phyloP scores from a whole-genome alignment of 129 eudicot species.

The Lactuca saligna region DNA sequence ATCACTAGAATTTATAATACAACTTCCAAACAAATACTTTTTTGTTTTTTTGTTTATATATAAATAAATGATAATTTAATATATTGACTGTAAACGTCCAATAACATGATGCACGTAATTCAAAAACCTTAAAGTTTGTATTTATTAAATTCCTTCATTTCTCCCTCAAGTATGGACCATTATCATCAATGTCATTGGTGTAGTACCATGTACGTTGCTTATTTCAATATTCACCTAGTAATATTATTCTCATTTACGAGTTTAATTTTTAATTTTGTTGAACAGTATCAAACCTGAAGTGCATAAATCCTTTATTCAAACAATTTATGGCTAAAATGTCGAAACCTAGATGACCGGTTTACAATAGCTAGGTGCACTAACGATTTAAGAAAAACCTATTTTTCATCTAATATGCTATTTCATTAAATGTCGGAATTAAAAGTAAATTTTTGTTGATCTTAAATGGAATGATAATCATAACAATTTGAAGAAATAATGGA shows the following conservation, averaged over 20 bases:
- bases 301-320: background rate
- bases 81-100: background rate
- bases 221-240: too few relatives aligned
- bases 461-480: too few relatives aligned
- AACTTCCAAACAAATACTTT: background rate
- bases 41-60: background rate
- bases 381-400: too few relatives aligned
- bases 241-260: too few relatives aligned
- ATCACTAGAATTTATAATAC: background rate
- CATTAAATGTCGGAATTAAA: too few relatives aligned
- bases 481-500: too few relatives aligned
- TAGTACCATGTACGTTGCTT: background rate
- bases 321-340: too few relatives aligned
- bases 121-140: background rate
- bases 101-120: background rate
- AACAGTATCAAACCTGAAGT: background rate
- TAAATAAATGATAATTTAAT: background rate
- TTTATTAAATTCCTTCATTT: background rate
- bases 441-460: too few relatives aligned
- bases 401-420: too few relatives aligned
- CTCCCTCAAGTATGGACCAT: background rate
- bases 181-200: background rate
- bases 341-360: too few relatives aligned
- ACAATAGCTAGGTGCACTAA: too few relatives aligned
- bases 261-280: background rate